A percentile compares a stretch with the other conserved stretches of the same genome.
Evolutionary conservation across 495 filamentous ascomycete species (phyloP).

Genomic region (Oidiodendron maius): DNA sequence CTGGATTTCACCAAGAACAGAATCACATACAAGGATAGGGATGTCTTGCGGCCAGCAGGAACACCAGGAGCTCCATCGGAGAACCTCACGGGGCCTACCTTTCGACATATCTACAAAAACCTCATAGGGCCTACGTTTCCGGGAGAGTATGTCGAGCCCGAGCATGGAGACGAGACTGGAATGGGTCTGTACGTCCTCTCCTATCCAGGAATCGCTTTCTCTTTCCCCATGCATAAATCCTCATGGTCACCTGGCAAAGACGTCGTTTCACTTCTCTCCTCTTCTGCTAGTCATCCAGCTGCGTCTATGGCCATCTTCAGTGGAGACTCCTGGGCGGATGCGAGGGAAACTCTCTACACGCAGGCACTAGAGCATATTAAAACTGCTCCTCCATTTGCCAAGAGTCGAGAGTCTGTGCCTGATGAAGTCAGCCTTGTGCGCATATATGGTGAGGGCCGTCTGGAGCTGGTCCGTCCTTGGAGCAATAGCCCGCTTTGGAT

Average conservation of each 20-base stretch:
- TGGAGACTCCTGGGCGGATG: conserved; percentile 83
- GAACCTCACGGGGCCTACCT: conserved; percentile 61
- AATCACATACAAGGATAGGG: conserved; percentile 78
- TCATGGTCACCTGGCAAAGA: conserved; percentile 79
- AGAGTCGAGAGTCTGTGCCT: conserved; percentile 58
- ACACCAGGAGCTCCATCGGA: conserved; percentile 25
- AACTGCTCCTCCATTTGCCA: conserved; percentile 34
- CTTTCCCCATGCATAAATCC: conserved; percentile 70
- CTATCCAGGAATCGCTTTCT: conserved; percentile 90
- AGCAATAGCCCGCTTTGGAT: conserved; percentile 48
- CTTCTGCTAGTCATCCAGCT: conserved; percentile 65
- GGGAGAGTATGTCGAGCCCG: conserved; percentile 75
- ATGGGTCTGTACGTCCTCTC: conserved; percentile 74
- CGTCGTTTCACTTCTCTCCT: conserved; percentile 79
- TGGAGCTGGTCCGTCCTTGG: conserved; percentile 67
- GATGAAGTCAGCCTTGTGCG: conserved; percentile 80
- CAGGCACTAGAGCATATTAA: conserved; percentile 62
- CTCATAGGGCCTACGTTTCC: conserved; percentile 87
- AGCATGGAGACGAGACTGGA: conserved; percentile 39
- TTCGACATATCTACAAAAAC: conserved; percentile 86
- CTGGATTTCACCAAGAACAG: conserved; percentile 83
- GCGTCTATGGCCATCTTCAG: conserved; percentile 82
- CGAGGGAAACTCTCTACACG: conserved; percentile 68
- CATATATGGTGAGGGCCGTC: conserved; percentile 64
- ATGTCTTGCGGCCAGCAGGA: conserved; percentile 63